Evolutionary conservation across 805 yeast genomes (phyloP), one percentile per base, ranked within the genome.

Genomic region (Yarrowia divulgata): DNA sequence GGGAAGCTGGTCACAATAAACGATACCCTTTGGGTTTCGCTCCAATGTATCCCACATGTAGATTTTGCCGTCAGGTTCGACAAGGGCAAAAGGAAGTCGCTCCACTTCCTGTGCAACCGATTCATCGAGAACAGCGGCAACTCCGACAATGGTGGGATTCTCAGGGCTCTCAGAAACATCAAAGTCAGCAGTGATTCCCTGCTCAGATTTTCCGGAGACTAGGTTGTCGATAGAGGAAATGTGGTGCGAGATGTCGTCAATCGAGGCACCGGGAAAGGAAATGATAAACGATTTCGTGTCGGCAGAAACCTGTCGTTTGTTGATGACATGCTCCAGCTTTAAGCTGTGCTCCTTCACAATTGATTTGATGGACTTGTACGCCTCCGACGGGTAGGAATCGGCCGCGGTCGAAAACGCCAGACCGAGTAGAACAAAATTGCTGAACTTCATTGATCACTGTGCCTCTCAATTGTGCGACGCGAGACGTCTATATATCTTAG

Each of bases 51-150:
- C 40, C 50, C 43, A 40, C 52, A 60, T 5, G 40, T 43, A 60
- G 12, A 60, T 91, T 97, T 83, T 79, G 1, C 93, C 88, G 77
- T 91, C 97, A 74, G 82, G 79, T 81, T 91, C 97, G 71, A 91
- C 72, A 72, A 82, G 81, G 3, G 66, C 66, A 32, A 16, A 29
- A 8, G 66, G 50, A 10, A 60, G 42, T 2, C 14, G 29, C 13
- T 29, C 32, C 1, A 60, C 52, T 1, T 14, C 50, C 42, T 60
- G 9, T 8, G 23, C 52, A 14, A 42, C 34, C 4, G 5, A 5
- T 1, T 32, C 49, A 8, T 32, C 52, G 1, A 60, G 34, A 13
- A 43, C 40, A 7, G 42, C 50, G 10, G 52, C 49, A 2, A 43
- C 43, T 10, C 66, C 66, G 8, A 60, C 35, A 29, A 60, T 37